phyloP scores from a whole-genome alignment of 2,329 filamentous ascomycete species.

The Cercospora beticola region DNA sequence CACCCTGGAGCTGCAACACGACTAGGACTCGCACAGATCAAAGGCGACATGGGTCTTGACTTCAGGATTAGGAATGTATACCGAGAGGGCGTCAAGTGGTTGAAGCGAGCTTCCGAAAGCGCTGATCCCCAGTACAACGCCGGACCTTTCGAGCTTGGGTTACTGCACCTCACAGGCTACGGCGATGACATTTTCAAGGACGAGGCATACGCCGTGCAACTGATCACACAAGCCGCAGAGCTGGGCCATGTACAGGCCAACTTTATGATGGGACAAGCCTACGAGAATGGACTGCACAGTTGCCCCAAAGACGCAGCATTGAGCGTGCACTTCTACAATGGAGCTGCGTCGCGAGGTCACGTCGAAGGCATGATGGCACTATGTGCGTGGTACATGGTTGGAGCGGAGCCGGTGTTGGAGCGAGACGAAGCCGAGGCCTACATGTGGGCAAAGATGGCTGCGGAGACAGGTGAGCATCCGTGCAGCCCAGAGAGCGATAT shows the following conservation, averaged over 20 bases:
- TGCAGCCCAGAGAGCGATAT: conserved; percentile 5
- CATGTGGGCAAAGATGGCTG: conserved; percentile 88
- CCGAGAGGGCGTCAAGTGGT: conserved; percentile 90
- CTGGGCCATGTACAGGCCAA: conserved; percentile 84
- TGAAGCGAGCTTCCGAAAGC: conserved; percentile 87
- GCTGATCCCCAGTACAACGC: conserved; percentile 90
- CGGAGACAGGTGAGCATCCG: conserved; percentile 71
- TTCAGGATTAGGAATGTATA: conserved; percentile 61
- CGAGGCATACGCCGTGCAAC: conserved; percentile 82
- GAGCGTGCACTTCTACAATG: conserved; percentile 96
- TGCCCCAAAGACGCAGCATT: conserved; percentile 90
- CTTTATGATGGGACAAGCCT: conserved; percentile 89
- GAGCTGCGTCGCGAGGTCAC: conserved; percentile 80
- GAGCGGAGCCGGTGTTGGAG: conserved; percentile 84
- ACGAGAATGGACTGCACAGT: conserved; percentile 84
- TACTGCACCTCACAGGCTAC: conserved; percentile 88
- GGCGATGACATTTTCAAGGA: conserved; percentile 94
- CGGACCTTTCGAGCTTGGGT: conserved; percentile 85
- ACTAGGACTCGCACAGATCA: conserved; percentile 84
- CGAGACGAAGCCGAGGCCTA: conserved; percentile 96
- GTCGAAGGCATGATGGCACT: conserved; percentile 94
- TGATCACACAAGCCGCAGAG: conserved; percentile 93
- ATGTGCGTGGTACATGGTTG: conserved; percentile 98
- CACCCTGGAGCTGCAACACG: conserved; percentile 94
- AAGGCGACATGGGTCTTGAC: conserved; percentile 75